phyloP scores from a whole-genome alignment of 208 protist species.

The Entamoeba nuttalli region DNA sequence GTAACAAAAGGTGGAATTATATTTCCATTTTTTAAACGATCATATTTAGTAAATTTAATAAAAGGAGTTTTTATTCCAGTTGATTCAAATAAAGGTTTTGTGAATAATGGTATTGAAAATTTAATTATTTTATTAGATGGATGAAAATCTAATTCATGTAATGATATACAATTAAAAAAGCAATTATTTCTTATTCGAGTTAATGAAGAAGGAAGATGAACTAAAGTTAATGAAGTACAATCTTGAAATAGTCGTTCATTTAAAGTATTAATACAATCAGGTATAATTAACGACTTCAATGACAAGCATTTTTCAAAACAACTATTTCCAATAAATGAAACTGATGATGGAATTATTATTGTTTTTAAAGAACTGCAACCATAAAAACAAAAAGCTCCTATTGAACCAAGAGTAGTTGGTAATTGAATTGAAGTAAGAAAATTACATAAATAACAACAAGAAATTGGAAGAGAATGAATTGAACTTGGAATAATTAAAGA shows the following conservation, averaged over 20 bases:
- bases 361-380: background rate
- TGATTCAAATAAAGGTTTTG: background rate
- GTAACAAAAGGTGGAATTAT: background rate
- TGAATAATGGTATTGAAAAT: background rate
- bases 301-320: background rate
- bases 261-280: background rate
- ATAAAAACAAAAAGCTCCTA: background rate
- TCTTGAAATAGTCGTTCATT: background rate
- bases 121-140: background rate
- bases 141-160: background rate
- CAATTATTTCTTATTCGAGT: background rate
- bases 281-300: background rate
- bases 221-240: background rate
- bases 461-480: background rate
- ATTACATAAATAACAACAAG: background rate
- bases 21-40: background rate
- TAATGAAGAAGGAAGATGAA: background rate
- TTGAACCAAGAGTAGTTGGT: background rate
- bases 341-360: background rate
- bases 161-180: background rate
- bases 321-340: background rate
- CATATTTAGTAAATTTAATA: background rate
- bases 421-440: background rate
- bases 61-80: background rate
- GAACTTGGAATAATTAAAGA: background rate